These are phyloP conservation scores for Aureobasidium sp. DNA, from an alignment of 2,329 filamentous ascomycete species.

Conservation along the genomic window DNA sequence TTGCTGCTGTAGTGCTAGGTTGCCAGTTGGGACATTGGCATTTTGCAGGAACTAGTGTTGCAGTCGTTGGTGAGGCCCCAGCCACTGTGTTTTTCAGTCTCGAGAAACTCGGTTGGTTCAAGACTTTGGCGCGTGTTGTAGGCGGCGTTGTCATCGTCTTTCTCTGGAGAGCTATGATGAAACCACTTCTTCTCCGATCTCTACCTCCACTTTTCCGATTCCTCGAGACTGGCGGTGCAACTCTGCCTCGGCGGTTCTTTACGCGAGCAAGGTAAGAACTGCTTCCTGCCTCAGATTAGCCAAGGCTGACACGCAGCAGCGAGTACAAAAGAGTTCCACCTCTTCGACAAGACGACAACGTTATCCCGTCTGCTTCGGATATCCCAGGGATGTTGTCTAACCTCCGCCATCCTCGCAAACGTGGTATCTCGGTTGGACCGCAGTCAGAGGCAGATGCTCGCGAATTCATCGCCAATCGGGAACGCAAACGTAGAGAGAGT, in stretches of 20 bases:
- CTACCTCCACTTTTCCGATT: slow-evolving; percentile 84
- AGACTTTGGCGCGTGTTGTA: slow-evolving; percentile 60
- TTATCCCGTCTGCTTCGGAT: slow-evolving; percentile 83
- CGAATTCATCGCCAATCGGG: slow-evolving; percentile 86
- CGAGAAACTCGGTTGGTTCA: slow-evolving; percentile 57
- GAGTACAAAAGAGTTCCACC: slow-evolving; percentile 80
- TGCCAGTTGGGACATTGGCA: slow-evolving; percentile 80
- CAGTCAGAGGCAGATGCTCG: slow-evolving; percentile 96
- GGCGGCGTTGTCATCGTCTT: slow-evolving; percentile 80
- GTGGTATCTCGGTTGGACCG: slow-evolving; percentile 83
- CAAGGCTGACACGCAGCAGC: slow-evolving; percentile 21
- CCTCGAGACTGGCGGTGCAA: slow-evolving; percentile 71
- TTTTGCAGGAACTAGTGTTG: slow-evolving; percentile 54
- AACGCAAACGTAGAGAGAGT: slow-evolving; percentile 59
- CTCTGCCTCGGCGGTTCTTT: slow-evolving; percentile 84
- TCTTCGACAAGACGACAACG: slow-evolving; percentile 70
- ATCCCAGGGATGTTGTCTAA: slow-evolving; percentile 75
- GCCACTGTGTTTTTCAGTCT: slow-evolving; percentile 60
- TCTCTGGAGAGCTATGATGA: slow-evolving; percentile 83
- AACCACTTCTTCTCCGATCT: slow-evolving; percentile 68
- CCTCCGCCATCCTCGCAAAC: slow-evolving; percentile 71
- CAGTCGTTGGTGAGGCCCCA: slow-evolving; percentile 47
- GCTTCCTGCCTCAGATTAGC: neutral
- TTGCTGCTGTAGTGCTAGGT: slow-evolving; percentile 84
- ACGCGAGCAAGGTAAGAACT: slow-evolving; percentile 63